phyloP scores from a whole-genome alignment of 2,329 filamentous ascomycete species.

The Cryphonectria nitschkei region DNA sequence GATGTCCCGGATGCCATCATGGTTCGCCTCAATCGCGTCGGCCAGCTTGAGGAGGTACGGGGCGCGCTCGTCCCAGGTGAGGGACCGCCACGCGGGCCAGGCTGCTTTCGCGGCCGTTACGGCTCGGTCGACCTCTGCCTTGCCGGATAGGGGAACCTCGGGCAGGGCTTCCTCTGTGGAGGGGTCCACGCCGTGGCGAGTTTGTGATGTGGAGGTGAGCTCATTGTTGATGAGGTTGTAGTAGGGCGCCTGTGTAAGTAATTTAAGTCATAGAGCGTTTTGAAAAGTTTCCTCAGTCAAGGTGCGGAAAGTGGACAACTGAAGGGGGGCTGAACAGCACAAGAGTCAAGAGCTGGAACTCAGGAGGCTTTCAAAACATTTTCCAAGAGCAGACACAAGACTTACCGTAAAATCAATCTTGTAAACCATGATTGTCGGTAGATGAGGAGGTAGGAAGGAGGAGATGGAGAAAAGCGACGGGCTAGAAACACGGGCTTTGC shows the following conservation, averaged over 20 bases:
- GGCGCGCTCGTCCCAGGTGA: slow-evolving; percentile 28
- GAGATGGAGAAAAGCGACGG: background rate
- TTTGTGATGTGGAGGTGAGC: slow-evolving; percentile 46
- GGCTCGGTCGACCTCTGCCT: slow-evolving; percentile 51
- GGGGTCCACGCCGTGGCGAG: slow-evolving; percentile 52
- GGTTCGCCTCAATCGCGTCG: slow-evolving; percentile 28
- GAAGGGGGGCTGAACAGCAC: background rate
- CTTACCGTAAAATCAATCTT: slow-evolving; percentile 9
- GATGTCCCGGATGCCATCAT: slow-evolving; percentile 26
- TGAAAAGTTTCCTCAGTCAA: too few relatives aligned
- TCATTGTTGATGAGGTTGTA: slow-evolving; percentile 56
- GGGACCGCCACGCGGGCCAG: slow-evolving; percentile 47
- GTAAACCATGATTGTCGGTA: background rate
- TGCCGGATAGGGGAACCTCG: slow-evolving; percentile 50
- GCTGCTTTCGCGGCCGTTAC: slow-evolving; percentile 50
- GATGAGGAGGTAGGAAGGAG: background rate
- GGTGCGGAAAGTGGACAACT: background rate
- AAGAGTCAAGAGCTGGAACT: background rate
- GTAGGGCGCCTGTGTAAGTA: slow-evolving; percentile 35
- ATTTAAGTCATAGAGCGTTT: too few relatives aligned
- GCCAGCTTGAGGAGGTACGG: slow-evolving; percentile 21
- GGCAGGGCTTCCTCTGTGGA: slow-evolving; percentile 51
- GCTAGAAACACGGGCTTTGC: background rate
- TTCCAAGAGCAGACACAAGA: background rate
- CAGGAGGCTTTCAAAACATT: background rate